Evolutionary conservation across 2,329 filamentous ascomycete genomes (phyloP), one percentile per base, ranked within the genome.

Genomic region (Penicillium sp.): DNA sequence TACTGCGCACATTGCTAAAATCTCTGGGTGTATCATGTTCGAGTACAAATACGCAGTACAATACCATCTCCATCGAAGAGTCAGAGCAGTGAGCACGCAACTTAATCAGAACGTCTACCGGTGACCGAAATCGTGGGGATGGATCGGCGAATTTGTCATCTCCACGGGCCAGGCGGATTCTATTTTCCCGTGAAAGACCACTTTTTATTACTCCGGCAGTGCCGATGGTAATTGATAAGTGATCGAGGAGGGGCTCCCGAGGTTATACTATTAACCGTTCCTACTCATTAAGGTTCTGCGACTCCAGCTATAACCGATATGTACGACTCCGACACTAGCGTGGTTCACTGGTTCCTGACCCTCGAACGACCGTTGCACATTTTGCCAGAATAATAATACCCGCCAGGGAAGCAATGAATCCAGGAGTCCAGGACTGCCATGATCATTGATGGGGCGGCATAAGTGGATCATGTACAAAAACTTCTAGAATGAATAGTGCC

Each of bases 131-230:
- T 58, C 62, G 60, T 65, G 63, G 63, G 56, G 64, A 57, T 61
- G 46, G 64, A 66, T 67, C 64, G 60, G 63, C 65, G 47, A 47
- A 64, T 67, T 68, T 67, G 63, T 67, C 64, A 67, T 64, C 54
- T 56, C 41, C 12, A 47, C 53, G 48, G 53, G 51, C 53, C 56
- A 59, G 60, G 60, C 66, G 66, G 65, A 66, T 67, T 66, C 57
- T 64, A 63, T 68, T 67, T 67, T 67, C 63, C 66, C 64, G 65
- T 52, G 28, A 31, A 33, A 31, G 37, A 12, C 37, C 37, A 41
- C 46, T 34, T 36, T 25, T 34, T 25, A 43, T 38, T 47, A 49
- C 33, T 53, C 53, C 50, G 50, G 54, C 4, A 44, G 34, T 33
- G 43, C 13, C 36, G 30, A 19, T 35, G 48, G 44, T 44, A 44